A percentile compares a stretch with the other conserved stretches of the same genome.
These are phyloP conservation scores for Yamadazyma dendronema DNA, from an alignment of 1,139 yeast species.

Conservation along the genomic window DNA sequence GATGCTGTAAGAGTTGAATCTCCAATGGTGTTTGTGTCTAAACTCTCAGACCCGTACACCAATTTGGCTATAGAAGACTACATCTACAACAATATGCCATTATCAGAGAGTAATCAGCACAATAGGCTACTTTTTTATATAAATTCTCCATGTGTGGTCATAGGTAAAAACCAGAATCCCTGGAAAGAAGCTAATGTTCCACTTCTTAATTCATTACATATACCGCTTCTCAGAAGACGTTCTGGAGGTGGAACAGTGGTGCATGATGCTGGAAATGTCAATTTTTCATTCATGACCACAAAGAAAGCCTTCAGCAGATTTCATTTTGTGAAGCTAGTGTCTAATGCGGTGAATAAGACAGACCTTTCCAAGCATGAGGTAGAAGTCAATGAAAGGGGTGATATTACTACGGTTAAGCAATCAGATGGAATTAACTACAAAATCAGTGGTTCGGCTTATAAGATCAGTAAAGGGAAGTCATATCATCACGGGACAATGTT, in stretches of 20 bases:
- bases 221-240: slow-evolving; percentile 75
- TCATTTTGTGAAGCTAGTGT: slow-evolving; percentile 56
- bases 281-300: slow-evolving; percentile 78
- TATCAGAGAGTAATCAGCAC: slow-evolving; percentile 24
- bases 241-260: slow-evolving; percentile 98
- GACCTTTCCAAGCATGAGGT: slow-evolving; percentile 20
- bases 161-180: slow-evolving; percentile 96
- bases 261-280: slow-evolving; percentile 90
- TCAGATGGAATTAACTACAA: slow-evolving; percentile 40
- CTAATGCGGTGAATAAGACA: slow-evolving; percentile 44
- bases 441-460: slow-evolving; percentile 89
- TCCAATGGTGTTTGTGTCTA: slow-evolving; percentile 43
- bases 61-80: slow-evolving; percentile 85
- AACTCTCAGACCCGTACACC: slow-evolving; percentile 60
- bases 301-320: slow-evolving; percentile 66
- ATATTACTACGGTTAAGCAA: slow-evolving; percentile 51
- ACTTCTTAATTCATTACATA: slow-evolving; percentile 46
- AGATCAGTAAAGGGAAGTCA: slow-evolving; percentile 76
- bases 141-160: slow-evolving; percentile 81
- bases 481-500: slow-evolving; percentile 98
- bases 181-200: slow-evolving; percentile 82
- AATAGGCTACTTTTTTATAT: slow-evolving; percentile 69
- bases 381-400: slow-evolving; percentile 70
- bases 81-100: slow-evolving; percentile 65
- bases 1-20: slow-evolving; percentile 17